These are phyloP conservation scores for Basidiobolus meristosporus DNA, from an alignment of 371 early-diverging fungal species.

Conservation along the genomic window DNA sequence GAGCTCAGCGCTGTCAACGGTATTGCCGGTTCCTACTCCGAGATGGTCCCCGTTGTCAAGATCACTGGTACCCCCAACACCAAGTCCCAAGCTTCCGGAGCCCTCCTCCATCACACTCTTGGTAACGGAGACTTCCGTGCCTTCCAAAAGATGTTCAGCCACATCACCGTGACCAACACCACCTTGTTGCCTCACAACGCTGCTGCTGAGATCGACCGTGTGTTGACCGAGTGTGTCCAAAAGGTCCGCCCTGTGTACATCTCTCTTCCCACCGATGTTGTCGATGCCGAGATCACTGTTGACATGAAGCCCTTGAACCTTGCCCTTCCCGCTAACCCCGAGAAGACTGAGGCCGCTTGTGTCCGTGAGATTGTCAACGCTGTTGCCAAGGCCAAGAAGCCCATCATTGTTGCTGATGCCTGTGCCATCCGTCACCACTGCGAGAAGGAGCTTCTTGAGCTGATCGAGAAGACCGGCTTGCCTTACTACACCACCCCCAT, in stretches of 20 bases:
- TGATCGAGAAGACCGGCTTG: constrained; percentile 13
- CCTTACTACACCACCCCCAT: constrained; percentile 18
- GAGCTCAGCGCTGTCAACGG: constrained; percentile 26
- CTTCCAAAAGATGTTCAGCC: constrained; percentile 7
- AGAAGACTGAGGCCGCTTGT: constrained; percentile 7
- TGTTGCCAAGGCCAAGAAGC: constrained; percentile 12
- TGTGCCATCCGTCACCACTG: constrained; percentile 13
- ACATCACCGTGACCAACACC: constrained; percentile 9
- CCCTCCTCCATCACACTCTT: constrained; percentile 24
- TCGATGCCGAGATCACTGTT: constrained; percentile 8
- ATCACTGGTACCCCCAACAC: constrained; percentile 16
- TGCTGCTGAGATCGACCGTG: constrained; percentile 17
- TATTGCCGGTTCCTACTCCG: constrained; percentile 26
- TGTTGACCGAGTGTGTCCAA: constrained; percentile 5
- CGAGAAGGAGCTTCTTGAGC: constrained; percentile 8
- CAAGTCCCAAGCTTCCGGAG: constrained; percentile 10
- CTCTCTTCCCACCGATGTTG: constrained; percentile 20
- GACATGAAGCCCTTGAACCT: constrained; percentile 6
- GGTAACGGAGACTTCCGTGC: constrained; percentile 27
- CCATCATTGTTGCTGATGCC: no score
- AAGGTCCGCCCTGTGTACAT: constrained; percentile 14
- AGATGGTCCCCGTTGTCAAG: constrained; percentile 28
- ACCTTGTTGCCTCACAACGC: constrained; percentile 19
- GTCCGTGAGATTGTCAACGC: constrained; percentile 8
- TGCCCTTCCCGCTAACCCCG: constrained; percentile 6